Evolutionary conservation across 495 filamentous ascomycete genomes (phyloP), one percentile per base, ranked within the genome.

Genomic region (Penicillium macrosclerotiorum): DNA sequence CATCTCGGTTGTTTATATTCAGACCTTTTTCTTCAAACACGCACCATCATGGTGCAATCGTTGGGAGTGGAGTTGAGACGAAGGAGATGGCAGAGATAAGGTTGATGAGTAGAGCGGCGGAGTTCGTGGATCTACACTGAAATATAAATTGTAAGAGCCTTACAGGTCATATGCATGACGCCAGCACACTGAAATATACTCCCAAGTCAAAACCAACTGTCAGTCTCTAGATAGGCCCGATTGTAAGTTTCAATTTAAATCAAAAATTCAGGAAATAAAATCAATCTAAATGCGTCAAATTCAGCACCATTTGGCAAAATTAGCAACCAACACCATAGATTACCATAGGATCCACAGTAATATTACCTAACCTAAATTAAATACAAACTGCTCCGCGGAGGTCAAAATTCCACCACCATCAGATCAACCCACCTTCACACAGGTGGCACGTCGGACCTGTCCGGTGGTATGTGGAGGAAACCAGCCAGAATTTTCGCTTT

Each of bases 391-490:
- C 24, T 42, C 51, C 45, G 31, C 41, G 41, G 46, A 48, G 46
- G n/a, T 33, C 8, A 35, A 47, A 41, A 37, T 40, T 30, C 38
- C 41, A 23, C 27, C 41, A n/a, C 16, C 37, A 12, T 31, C 23
- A 37, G 18, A 34, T 16, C 32, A 25, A 37, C 38, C 35, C 35
- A 17, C 17, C 24, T 35, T 16, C 19, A 18, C 27, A 39, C 34
- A 5, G 24, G 36, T 22, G 30, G 35, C 25, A 18, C 36, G n/a
- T n/a, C n/a, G n/a, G 9, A 8, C 18, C 25, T 19, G 27, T 45
- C 27, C 37, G 42, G 48, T 57, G 59, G 59, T 29, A 63, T 63
- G 59, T 55, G 56, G 59, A 63, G 49, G 31, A 17, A 13, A 46
- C 24, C 41, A 31, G 26, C 37, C 11, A 60, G 48, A 13, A n/a